Evolutionary conservation across 176 grass and related monocot genomes (phyloP).

Genomic region (Rhynchospora tenuis): DNA sequence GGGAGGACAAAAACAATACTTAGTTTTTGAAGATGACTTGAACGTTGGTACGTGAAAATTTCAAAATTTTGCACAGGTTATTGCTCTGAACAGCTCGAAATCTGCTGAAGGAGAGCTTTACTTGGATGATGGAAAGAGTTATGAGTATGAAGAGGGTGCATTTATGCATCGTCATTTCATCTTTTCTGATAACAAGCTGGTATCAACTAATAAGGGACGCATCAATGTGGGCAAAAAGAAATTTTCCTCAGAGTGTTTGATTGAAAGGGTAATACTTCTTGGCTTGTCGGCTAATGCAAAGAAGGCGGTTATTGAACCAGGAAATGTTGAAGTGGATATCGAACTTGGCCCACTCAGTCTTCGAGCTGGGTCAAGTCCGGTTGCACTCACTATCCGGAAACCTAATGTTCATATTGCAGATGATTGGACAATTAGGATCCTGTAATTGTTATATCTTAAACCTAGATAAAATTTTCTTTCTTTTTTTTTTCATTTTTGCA

Average conservation of each 20-base stretch:
- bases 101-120: constrained; percentile 92
- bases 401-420: constrained; percentile 62
- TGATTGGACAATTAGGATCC: constrained; percentile 69
- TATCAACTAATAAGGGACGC: constrained; percentile 43
- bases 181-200: constrained; percentile 71
- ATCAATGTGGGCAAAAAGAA: constrained; percentile 39
- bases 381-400: constrained; percentile 65
- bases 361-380: constrained; percentile 37
- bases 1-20: neutral
- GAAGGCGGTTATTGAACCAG: constrained; percentile 74
- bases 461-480: neutral
- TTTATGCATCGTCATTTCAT: constrained; percentile 81
- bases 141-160: constrained; percentile 70
- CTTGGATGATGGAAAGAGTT: constrained; percentile 88
- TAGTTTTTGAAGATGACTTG: neutral
- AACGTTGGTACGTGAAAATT: neutral
- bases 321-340: constrained; percentile 53
- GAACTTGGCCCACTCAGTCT: constrained; percentile 66
- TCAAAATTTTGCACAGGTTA: constrained; percentile 44
- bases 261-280: constrained; percentile 80
- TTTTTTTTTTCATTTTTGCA: neutral
- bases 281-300: constrained; percentile 58
- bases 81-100: constrained; percentile 73
- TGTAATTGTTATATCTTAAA: neutral
- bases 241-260: constrained; percentile 55